Conservation (phyloP, 2,329 filamentous ascomycete genomes). For the Septoria petroselini region DNA sequence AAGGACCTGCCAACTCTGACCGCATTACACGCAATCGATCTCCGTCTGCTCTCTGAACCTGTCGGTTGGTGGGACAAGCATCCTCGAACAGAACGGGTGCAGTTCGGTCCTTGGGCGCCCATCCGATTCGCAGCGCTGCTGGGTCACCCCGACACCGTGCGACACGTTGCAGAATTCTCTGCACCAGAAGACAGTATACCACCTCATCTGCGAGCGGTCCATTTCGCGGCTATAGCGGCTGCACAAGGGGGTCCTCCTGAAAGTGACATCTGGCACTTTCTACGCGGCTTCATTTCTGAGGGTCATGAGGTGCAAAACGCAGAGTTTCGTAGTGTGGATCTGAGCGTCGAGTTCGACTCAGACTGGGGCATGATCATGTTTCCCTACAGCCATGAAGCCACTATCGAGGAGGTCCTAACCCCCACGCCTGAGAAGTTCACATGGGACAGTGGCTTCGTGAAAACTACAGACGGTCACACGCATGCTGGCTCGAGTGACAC, state of each 20-base stretch:
- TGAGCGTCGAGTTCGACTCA: not conserved
- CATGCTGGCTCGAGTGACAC: not conserved
- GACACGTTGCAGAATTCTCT: not conserved
- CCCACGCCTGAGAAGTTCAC: not conserved
- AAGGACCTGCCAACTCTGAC: not conserved
- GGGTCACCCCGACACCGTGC: not conserved
- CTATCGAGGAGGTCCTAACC: not conserved
- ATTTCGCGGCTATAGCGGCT: not conserved
- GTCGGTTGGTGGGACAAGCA: constrained; percentile 1
- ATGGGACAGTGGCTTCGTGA: not conserved
- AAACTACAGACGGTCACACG: not conserved
- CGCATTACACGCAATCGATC: not conserved
- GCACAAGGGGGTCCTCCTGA: no score
- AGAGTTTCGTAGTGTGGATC: not conserved
- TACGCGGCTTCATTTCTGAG: not conserved
- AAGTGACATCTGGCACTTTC: not conserved
- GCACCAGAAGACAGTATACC: not conserved
- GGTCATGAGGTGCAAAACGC: not conserved
- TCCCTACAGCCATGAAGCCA: not conserved
- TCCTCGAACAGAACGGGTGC: not conserved
- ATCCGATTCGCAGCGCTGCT: constrained; percentile 2
- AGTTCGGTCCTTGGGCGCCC: not conserved
- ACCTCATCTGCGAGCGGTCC: not conserved
- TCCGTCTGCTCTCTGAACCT: not conserved
- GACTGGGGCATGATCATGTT: constrained; percentile 2